Base-by-base conservation (phyloP, 306 rosid species). In the Glycine soja region DNA sequence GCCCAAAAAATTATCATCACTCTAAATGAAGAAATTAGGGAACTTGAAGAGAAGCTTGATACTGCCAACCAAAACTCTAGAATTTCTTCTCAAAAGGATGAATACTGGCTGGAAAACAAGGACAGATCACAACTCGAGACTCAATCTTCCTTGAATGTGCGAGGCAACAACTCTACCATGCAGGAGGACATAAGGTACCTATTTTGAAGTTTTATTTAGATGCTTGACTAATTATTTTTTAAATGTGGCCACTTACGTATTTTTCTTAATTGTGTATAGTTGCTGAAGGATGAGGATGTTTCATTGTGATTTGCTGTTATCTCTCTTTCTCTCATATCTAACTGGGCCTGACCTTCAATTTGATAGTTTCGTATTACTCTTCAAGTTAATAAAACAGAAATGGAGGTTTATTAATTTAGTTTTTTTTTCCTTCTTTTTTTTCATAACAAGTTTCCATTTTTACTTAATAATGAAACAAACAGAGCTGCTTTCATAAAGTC, bases 1-100 rank as follows among this genome's bases (percentile, higher is more conserved):
- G 86, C 92, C 58, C 81, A 82, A 70, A 78, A 86, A 79, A 73
- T 7, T 58, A 70, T 87, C 50, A 75, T 79, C 77, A 72, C 66
- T 83, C 72, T 88, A 57, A 78, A 85, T 80, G 81, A 80, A 85
- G 97, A 93, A 81, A 95, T 88, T 79, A 82, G 80, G 79, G 87
- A 83, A 51, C 88, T 91, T 36, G 86, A 72, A 78, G 84, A 83
- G 76, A 88, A 90, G 87, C 89, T 93, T 48, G 85, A 76, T 63
- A 59, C 68, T 15, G 81, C 89, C 19, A 86, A 85, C 73, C 85
- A 30, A 80, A 89, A 80, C 71, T 74, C 85, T 40, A 86, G 61
- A 72, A n/a, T 58, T 38, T 93, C 86, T 83, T 89, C 87, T 87
- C 89, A 81, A 78, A 87, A 63, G 86, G 86, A 91, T 83, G 91